phyloP scores from a whole-genome alignment of 1,139 yeast species.

The Geotrichum candidum region DNA sequence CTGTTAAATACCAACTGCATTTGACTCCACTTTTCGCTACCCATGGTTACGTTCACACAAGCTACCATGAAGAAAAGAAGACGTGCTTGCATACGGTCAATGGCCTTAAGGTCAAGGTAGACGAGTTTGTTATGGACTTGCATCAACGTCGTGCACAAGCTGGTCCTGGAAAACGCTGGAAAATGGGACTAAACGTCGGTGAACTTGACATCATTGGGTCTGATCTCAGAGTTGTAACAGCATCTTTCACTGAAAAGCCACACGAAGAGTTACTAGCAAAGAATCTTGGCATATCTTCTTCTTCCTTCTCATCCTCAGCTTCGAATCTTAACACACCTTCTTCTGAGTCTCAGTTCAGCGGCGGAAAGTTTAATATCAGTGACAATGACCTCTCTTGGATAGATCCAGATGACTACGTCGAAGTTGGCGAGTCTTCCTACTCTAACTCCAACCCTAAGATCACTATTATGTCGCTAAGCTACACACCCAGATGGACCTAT shows the following conservation, averaged over 20 bases:
- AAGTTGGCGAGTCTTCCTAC: slow-evolving; percentile 45
- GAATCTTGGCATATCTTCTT: slow-evolving; percentile 23
- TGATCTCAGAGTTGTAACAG: slow-evolving; percentile 67
- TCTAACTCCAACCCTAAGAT: slow-evolving; percentile 50
- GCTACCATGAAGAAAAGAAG: slow-evolving; percentile 40
- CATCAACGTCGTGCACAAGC: slow-evolving; percentile 70
- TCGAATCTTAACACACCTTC: slow-evolving; percentile 16
- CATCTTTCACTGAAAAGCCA: slow-evolving; percentile 56
- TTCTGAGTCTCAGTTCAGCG: slow-evolving; percentile 16
- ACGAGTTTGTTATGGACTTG: slow-evolving; percentile 63
- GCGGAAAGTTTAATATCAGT: slow-evolving; percentile 36
- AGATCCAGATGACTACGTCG: slow-evolving; percentile 75
- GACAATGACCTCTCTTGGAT: slow-evolving; percentile 62
- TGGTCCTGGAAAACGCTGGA: slow-evolving; percentile 51
- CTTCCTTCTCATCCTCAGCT: slow-evolving; percentile 22
- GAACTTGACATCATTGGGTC: slow-evolving; percentile 66
- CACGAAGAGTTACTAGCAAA: slow-evolving; percentile 45
- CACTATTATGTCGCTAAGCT: slow-evolving; percentile 56
- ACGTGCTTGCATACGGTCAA: slow-evolving; percentile 53
- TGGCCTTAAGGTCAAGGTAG: slow-evolving; percentile 72
- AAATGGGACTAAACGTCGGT: slow-evolving; percentile 68
- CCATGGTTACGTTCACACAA: slow-evolving; percentile 59
- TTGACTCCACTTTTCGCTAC: slow-evolving; percentile 69
- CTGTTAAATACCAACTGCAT: slow-evolving; percentile 73
- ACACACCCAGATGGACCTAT: slow-evolving; percentile 71